phyloP scores from a whole-genome alignment of 768 basidiomycete species.

The Solioccasus polychromus region DNA sequence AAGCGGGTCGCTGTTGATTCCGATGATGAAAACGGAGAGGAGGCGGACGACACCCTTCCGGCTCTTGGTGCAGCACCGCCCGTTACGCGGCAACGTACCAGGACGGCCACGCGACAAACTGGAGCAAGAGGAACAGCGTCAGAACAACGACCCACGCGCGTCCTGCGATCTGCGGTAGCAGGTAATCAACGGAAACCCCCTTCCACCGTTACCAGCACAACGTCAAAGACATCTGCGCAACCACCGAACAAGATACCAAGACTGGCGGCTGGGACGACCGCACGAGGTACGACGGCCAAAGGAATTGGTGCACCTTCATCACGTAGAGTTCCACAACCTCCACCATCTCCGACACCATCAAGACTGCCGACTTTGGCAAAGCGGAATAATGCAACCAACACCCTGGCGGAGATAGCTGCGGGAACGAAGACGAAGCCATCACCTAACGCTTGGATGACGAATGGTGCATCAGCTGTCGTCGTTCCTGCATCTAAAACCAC shows the following conservation, averaged over 20 bases:
- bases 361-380: slow-evolving; percentile 73
- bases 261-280: slow-evolving; percentile 51
- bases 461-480: slow-evolving; percentile 64
- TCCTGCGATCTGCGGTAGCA: slow-evolving; percentile 67
- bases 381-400: slow-evolving; percentile 43
- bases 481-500: slow-evolving; percentile 64
- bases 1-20: slow-evolving; percentile 70
- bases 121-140: slow-evolving; percentile 56
- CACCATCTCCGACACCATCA: slow-evolving; percentile 71
- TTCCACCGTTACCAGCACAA: slow-evolving; percentile 33
- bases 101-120: slow-evolving; percentile 38
- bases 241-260: slow-evolving; percentile 68
- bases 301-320: slow-evolving; percentile 30
- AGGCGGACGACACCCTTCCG: slow-evolving; percentile 61
- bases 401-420: slow-evolving; percentile 49
- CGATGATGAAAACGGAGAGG: slow-evolving; percentile 58
- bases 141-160: slow-evolving; percentile 70
- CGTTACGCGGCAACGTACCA: slow-evolving; percentile 30
- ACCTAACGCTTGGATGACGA: slow-evolving; percentile 75
- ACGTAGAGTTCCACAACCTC: slow-evolving; percentile 40
- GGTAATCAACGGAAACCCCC: slow-evolving; percentile 54
- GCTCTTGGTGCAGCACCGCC: slow-evolving; percentile 53
- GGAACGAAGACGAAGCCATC: slow-evolving; percentile 35
- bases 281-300: slow-evolving; percentile 45
- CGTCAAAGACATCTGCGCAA: slow-evolving; percentile 42